phyloP scores from a whole-genome alignment of 495 filamentous ascomycete genomes.

The Trypethelium eluteriae region DNA sequence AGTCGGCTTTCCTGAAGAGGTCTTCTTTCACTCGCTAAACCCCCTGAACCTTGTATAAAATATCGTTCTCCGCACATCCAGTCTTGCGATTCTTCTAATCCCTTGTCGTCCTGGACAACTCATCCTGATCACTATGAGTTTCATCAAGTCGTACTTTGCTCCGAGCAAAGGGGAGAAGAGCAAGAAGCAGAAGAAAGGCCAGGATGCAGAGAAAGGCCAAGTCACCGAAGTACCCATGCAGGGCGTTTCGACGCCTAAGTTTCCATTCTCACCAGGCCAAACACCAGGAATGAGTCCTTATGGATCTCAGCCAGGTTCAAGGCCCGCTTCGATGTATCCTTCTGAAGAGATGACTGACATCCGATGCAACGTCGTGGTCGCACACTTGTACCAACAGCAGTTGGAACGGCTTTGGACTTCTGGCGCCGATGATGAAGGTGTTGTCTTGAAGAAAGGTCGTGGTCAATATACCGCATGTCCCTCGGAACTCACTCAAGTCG shows the following conservation, averaged over 20 bases:
- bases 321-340: conserved; percentile 40
- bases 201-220: conserved; percentile 1
- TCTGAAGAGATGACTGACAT: conserved; percentile 44
- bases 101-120: background rate
- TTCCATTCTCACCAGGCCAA: conserved; percentile 9
- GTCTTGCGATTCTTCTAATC: background rate
- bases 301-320: conserved; percentile 18
- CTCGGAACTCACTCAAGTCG: conserved; percentile 42
- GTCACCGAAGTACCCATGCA: background rate
- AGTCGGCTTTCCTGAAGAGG: background rate
- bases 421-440: conserved; percentile 51
- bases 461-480: conserved; percentile 51
- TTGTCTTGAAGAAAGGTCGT: conserved; percentile 50
- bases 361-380: conserved; percentile 53
- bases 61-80: background rate
- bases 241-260: conserved; percentile 2
- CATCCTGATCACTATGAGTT: background rate
- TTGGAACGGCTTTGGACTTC: conserved; percentile 50
- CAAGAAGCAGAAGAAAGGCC: background rate
- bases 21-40: background rate
- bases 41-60: background rate
- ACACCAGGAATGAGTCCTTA: conserved; percentile 10
- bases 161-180: conserved; percentile 9
- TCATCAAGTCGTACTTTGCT: conserved; percentile 13
- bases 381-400: conserved; percentile 55